Evolutionary conservation across 2,329 filamentous ascomycete species (phyloP), one percentile per base, ranked within the genome.

Genomic region (Epicoccum sorghinum): DNA sequence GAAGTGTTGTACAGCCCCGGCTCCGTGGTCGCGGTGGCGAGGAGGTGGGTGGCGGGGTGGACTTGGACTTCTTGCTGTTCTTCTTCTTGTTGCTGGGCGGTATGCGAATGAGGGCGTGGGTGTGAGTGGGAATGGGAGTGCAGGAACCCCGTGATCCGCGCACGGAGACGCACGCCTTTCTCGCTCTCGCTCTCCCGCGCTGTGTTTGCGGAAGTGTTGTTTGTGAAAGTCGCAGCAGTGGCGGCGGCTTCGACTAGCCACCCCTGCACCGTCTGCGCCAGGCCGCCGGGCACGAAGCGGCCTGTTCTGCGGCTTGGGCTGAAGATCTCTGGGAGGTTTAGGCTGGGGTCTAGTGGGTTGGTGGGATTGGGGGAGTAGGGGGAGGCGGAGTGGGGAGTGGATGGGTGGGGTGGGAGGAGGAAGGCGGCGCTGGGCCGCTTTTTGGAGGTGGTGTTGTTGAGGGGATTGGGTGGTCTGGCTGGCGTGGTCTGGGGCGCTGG

Each of bases 241-340:
- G 18, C 71, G 3, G 68, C 59, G 33, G 27, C 40, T n/a, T 82
- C 80, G 13, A 84, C 68, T 10, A 85, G 71, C 81, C 81, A 84
- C 13, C 75, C 70, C 43, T 80, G 76, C 27, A 83, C 65, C 42
- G 76, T 79, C 1, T 77, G 73, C 3, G 82, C 82, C 48, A 83
- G 69, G 1, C 82, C 82, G 3, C 77, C 75, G 1, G 77, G 69
- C 0, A 82, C 40, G 57, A 80, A 84, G 60, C 79, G 80, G 57
- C 80, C 75, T 0, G 76, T 77, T 54, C 77, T 78, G 24, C 80
- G 75, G 41, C 80, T 78, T 1, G 83, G 82, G 0, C 82, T 83
- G 66, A 85, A 85, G 35, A 79, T 75, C 36, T 82, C 79, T 0
- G 82, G 81, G 0, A 82, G 69, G 0, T 18, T 18, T 1, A 18